Evolutionary conservation across 805 yeast genomes (phyloP), one percentile per base, ranked within the genome.

Genomic region (Saturnispora kantuleensis): DNA sequence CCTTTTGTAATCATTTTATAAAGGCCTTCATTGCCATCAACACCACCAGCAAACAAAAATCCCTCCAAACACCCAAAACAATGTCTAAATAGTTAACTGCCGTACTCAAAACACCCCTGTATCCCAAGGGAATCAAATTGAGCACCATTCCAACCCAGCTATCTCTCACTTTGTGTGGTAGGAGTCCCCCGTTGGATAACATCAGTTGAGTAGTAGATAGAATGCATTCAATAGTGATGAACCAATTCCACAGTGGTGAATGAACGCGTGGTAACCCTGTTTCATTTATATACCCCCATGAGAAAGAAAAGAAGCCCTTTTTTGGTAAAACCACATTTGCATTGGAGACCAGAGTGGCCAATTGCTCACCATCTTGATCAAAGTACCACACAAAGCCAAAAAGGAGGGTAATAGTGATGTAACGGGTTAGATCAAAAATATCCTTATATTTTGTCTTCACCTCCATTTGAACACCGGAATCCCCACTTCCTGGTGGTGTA

Each of bases 1-100:
- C 26, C 26, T 21, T 21, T 21, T 21, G 26, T 7, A 6, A 6
- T 21, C 26, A 21, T 5, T 21, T 21, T 21, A 21, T 21, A 21
- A 21, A 21, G 13, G 61, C 49, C 6, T 52, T 38, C 2, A 52
- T 11, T 11, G 58, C 63, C 29, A 59, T 47, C n/a, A 56, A 30
- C 13, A 62, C 41, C 12, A 62, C 45, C 17, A 61, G 50, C 13
- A 62, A 47, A 16, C 61, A 44, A 16, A 61, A 38, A 49, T 63
- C 67, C 36, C 51, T 47, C 28, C 56, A 32, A 34, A 56, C 49
- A 28, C 52, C 51, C 11, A 44, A 31, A n/a, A 53, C 44, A 5
- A 62, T 15, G 38, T 61, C 65, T 35, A 53, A 50, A 48, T 61
- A 60, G 42, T 50, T 54, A 17, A 57, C 44, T 2, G 52, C 41